These are phyloP conservation scores for Alternaria dauci DNA, from an alignment of 2,329 filamentous ascomycete genomes.

Conservation along the genomic window DNA sequence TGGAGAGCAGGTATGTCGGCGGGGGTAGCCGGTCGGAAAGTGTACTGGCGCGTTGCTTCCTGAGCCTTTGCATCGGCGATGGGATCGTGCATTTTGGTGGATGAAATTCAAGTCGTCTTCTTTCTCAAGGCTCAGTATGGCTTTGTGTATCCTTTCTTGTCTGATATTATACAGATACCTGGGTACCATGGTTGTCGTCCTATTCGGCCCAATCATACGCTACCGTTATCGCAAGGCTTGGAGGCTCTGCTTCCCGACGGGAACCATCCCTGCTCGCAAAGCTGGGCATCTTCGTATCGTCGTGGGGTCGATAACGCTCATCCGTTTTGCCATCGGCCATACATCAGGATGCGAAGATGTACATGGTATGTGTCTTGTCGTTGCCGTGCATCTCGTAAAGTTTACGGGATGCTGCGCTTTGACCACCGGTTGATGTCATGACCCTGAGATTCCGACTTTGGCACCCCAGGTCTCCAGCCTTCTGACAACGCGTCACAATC, in stretches of 20 bases:
- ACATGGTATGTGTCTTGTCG: not conserved
- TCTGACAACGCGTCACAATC: not conserved
- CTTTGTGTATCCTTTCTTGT: not conserved
- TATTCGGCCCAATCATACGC: not conserved
- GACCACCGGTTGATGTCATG: not conserved
- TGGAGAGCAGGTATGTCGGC: constrained; percentile 44
- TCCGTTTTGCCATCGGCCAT: not conserved
- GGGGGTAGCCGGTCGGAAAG: constrained; percentile 39
- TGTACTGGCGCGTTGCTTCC: constrained; percentile 43
- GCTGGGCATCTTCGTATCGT: not conserved
- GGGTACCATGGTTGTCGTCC: not conserved
- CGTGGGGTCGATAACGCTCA: not conserved
- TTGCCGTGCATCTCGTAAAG: not conserved
- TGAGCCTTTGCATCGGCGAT: constrained; percentile 44
- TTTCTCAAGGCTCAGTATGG: no score
- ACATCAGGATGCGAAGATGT: not conserved
- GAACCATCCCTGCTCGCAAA: constrained; percentile 1
- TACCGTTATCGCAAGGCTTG: constrained; percentile 1
- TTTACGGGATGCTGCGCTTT: not conserved
- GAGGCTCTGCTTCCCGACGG: constrained; percentile 5
- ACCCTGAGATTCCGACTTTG: not conserved
- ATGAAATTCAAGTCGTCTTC: no score
- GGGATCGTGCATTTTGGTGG: constrained; percentile 29
- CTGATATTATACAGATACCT: not conserved
- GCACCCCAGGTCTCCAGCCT: not conserved